These are phyloP conservation scores for Kondoa subrosea DNA, from an alignment of 768 basidiomycete species.

Conservation along the genomic window DNA sequence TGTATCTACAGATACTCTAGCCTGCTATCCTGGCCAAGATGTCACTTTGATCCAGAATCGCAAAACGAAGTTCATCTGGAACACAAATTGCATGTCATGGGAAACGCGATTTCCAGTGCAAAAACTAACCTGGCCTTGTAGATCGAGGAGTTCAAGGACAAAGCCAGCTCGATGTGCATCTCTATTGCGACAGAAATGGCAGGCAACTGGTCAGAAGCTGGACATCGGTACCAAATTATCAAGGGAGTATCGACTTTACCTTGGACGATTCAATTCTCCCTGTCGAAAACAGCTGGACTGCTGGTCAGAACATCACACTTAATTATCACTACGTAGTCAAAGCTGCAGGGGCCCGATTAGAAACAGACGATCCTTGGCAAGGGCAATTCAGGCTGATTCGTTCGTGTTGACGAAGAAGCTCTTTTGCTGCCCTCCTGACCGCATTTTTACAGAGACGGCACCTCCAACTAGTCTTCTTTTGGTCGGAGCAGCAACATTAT, in stretches of 20 bases:
- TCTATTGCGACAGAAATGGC: background rate
- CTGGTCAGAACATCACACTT: background rate
- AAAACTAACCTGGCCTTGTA: background rate
- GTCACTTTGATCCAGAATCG: background rate
- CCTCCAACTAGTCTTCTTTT: background rate
- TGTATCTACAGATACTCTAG: background rate
- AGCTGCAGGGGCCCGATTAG: background rate
- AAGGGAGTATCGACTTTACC: background rate
- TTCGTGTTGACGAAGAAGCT: background rate
- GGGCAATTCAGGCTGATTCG: background rate
- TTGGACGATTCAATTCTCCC: background rate
- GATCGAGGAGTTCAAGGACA: background rate
- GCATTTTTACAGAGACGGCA: background rate
- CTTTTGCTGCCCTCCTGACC: background rate
- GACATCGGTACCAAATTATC: background rate
- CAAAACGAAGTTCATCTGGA: background rate
- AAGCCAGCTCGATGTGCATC: background rate
- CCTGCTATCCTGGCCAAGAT: background rate
- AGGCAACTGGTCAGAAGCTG: background rate
- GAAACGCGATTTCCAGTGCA: background rate
- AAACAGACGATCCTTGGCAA: background rate
- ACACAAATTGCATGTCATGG: background rate
- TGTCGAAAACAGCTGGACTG: background rate
- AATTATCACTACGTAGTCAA: background rate
- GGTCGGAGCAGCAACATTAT: background rate